Conservation (phyloP, 805 yeast genomes). For the Metschnikowia noctiluminum region DNA sequence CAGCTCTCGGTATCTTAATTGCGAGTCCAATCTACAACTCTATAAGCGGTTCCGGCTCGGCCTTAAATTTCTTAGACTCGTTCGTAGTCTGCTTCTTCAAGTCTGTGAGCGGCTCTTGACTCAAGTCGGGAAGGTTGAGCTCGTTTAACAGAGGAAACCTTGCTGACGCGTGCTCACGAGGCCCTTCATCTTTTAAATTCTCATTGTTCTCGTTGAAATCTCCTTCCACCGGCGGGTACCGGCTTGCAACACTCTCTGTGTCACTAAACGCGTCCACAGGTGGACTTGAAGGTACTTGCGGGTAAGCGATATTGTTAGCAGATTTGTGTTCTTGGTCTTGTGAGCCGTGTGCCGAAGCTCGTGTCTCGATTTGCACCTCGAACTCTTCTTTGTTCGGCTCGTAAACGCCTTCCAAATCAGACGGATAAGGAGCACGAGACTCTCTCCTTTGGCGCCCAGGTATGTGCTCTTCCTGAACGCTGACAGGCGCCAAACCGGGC, state of each 20-base stretch:
- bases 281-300: constrained; percentile 17
- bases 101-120: constrained; percentile 1
- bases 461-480: too few species aligned
- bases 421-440: too few species aligned
- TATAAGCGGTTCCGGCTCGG: constrained; percentile 42
- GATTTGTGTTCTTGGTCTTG: neutral
- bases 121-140: constrained; percentile 8
- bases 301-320: neutral
- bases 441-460: too few species aligned
- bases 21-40: constrained; percentile 24
- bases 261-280: constrained; percentile 16
- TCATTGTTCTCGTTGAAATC: neutral
- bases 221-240: constrained; percentile 17
- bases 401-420: too few species aligned
- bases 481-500: too few species aligned
- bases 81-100: constrained; percentile 3
- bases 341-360: too few species aligned
- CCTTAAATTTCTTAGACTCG: constrained; percentile 13
- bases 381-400: too few species aligned
- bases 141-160: constrained; percentile 19
- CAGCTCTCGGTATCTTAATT: too few species aligned
- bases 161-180: constrained; percentile 13
- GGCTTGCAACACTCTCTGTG: constrained; percentile 18
- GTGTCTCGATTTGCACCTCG: too few species aligned
- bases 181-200: neutral